Evolutionary conservation across 2,329 filamentous ascomycete genomes (phyloP).

Genomic region (Colletotrichum liriopes): DNA sequence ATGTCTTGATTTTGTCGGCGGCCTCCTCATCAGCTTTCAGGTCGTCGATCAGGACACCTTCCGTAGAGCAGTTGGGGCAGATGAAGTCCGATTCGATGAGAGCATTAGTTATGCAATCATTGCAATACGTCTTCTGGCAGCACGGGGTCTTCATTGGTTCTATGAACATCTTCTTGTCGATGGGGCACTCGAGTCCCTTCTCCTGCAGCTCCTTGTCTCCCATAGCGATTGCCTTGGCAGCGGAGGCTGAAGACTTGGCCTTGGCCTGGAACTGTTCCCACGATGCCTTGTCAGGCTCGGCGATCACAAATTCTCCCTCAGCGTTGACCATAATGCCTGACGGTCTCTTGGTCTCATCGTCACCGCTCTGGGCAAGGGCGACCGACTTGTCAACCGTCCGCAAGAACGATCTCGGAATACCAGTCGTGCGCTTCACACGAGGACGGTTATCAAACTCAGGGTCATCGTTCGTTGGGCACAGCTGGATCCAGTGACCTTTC

Average conservation of each 20-base stretch:
- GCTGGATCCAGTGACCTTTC: slow-evolving; percentile 99
- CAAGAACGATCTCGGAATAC: slow-evolving; percentile 94
- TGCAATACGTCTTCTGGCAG: slow-evolving; percentile 98
- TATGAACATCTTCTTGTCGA: slow-evolving; percentile 98
- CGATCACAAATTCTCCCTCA: slow-evolving; percentile 97
- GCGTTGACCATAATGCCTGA: slow-evolving; percentile 98
- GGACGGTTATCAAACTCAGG: slow-evolving; percentile 95
- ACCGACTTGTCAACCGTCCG: slow-evolving; percentile 95
- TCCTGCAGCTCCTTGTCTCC: slow-evolving; percentile 91
- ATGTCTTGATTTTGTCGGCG: slow-evolving; percentile 83
- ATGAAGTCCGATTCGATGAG: slow-evolving; percentile 98
- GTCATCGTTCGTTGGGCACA: slow-evolving; percentile 98
- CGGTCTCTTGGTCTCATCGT: slow-evolving; percentile 85
- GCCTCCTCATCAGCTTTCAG: slow-evolving; percentile 86
- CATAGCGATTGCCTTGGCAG: slow-evolving; percentile 82
- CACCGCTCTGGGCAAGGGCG: slow-evolving; percentile 79
- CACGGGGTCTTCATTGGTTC: slow-evolving; percentile 99
- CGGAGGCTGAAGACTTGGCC: slow-evolving; percentile 86
- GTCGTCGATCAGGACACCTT: slow-evolving; percentile 94
- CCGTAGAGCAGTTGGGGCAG: slow-evolving; percentile 92
- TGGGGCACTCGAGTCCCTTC: slow-evolving; percentile 89
- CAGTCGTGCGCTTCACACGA: slow-evolving; percentile 95
- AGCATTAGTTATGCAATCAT: slow-evolving; percentile 99
- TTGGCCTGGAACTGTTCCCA: slow-evolving; percentile 99
- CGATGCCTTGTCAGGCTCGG: slow-evolving; percentile 92